A percentile compares a stretch with the other conserved stretches of the same genome.
These are phyloP conservation scores for Rhodomyrtus tomentosa DNA, from an alignment of 345 rosid species.

Conservation along the genomic window DNA sequence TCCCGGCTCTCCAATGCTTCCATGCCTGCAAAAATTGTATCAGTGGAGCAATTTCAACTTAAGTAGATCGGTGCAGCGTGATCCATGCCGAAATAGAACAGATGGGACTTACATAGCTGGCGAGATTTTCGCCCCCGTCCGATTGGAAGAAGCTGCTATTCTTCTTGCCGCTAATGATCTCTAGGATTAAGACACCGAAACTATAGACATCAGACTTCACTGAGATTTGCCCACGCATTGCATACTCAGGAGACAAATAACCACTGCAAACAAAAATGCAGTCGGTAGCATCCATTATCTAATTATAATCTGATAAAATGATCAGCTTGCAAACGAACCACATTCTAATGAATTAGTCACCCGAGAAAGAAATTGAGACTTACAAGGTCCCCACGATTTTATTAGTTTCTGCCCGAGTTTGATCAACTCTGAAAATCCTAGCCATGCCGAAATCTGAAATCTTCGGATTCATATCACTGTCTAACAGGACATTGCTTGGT, in stretches of 20 bases:
- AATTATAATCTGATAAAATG: not conserved
- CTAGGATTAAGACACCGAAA: constrained; percentile 10
- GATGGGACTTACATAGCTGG: not conserved
- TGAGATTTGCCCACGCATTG: constrained; percentile 19
- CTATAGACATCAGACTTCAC: constrained; percentile 24
- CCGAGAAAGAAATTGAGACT: not conserved
- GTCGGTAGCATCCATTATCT: not conserved
- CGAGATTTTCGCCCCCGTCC: not conserved
- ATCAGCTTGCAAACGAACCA: not conserved
- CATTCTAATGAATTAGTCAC: not conserved
- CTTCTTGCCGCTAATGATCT: constrained; percentile 25
- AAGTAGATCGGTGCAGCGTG: not conserved
- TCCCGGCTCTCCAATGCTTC: not conserved
- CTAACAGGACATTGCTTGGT: constrained; percentile 14
- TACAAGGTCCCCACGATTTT: not conserved
- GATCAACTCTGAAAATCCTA: constrained; percentile 7
- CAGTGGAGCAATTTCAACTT: not conserved
- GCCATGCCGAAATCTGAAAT: constrained; percentile 25
- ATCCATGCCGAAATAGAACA: not conserved
- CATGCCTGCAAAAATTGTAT: constrained; percentile 9
- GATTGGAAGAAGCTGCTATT: constrained; percentile 7
- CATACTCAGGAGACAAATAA: constrained; percentile 34
- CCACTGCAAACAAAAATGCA: constrained; percentile 12
- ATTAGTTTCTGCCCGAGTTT: not conserved
- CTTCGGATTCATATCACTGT: constrained; percentile 8